phyloP scores from a whole-genome alignment of 2,329 filamentous ascomycete species.

The Monilinia polystroma region DNA sequence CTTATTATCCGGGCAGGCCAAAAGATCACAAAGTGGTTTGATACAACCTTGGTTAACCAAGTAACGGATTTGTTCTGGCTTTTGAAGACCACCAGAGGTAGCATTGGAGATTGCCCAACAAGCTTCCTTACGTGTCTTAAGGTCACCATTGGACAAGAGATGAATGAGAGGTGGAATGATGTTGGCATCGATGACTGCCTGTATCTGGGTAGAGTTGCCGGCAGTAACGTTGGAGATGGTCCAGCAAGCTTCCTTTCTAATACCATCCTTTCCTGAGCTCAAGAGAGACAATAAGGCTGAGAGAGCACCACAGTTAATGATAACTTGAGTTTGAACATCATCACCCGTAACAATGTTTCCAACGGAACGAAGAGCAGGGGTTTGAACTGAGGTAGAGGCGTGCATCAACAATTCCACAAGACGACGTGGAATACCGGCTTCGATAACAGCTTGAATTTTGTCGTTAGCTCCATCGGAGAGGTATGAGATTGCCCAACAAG shows the following conservation, averaged over 20 bases:
- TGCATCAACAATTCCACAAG: conserved; percentile 98
- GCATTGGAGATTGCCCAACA: conserved; percentile 99
- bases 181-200: conserved; percentile 93
- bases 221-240: conserved; percentile 99
- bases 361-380: conserved; percentile 91
- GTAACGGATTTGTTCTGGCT: conserved; percentile 97
- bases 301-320: conserved; percentile 96
- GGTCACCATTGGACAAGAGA: conserved; percentile 91
- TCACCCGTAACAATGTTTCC: conserved; percentile 99
- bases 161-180: conserved; percentile 97
- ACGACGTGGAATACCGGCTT: conserved; percentile 93
- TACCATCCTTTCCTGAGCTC: conserved; percentile 97
- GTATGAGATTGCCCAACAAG: conserved; percentile 99
- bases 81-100: conserved; percentile 94
- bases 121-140: conserved; percentile 98
- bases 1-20: conserved; percentile 98
- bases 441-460: conserved; percentile 98
- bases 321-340: conserved; percentile 97
- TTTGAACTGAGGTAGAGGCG: conserved; percentile 96
- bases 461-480: conserved; percentile 97
- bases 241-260: conserved; percentile 99
- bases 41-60: conserved; percentile 93
- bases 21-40: conserved; percentile 92
- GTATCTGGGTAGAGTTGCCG: conserved; percentile 96
- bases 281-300: conserved; percentile 89